Percentiles rank a stretch among this genome's conserved stretches.
Evolutionary conservation across 805 yeast species (phyloP).

Genomic region (Saturnispora gosingensis): DNA sequence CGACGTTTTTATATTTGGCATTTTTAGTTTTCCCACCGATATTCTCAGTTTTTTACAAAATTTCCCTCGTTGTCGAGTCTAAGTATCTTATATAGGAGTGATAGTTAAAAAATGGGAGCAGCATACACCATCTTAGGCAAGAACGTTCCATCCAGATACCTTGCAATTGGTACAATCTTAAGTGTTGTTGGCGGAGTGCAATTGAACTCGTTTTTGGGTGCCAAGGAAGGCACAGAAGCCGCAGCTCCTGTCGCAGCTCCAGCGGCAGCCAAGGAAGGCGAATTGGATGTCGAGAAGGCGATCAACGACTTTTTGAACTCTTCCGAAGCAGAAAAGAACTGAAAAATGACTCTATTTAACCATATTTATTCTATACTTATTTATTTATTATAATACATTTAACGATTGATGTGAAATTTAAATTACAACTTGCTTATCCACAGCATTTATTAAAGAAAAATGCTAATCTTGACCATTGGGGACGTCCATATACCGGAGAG

Average conservation of each 20-base stretch:
- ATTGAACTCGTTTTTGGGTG: conserved; percentile 15
- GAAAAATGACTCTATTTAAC: background rate
- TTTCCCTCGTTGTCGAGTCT: background rate
- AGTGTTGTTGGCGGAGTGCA: conserved; percentile 46
- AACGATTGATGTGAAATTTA: background rate
- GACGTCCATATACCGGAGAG: conserved; percentile 88
- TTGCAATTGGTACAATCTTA: conserved; percentile 74
- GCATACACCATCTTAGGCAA: conserved; percentile 80
- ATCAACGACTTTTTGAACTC: conserved; percentile 25
- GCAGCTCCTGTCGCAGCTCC: conserved; percentile 11
- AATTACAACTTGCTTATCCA: background rate
- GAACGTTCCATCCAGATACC: conserved; percentile 71
- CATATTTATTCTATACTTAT: background rate
- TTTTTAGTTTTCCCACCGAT: background rate
- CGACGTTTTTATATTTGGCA: background rate
- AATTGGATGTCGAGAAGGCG: conserved; percentile 26
- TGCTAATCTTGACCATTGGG: conserved; percentile 77
- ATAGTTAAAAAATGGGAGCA: conserved; percentile 54
- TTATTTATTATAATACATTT: conserved; percentile 2
- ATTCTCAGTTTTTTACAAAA: background rate
- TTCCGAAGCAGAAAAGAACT: conserved; percentile 3
- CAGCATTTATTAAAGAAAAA: conserved; percentile 16
- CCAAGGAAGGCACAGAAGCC: conserved; percentile 38
- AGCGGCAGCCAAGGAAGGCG: conserved; percentile 14
- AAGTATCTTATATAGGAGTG: background rate